These are phyloP conservation scores for Stereocaulon alpinum DNA, from an alignment of 495 filamentous ascomycete genomes.

Conservation along the genomic window DNA sequence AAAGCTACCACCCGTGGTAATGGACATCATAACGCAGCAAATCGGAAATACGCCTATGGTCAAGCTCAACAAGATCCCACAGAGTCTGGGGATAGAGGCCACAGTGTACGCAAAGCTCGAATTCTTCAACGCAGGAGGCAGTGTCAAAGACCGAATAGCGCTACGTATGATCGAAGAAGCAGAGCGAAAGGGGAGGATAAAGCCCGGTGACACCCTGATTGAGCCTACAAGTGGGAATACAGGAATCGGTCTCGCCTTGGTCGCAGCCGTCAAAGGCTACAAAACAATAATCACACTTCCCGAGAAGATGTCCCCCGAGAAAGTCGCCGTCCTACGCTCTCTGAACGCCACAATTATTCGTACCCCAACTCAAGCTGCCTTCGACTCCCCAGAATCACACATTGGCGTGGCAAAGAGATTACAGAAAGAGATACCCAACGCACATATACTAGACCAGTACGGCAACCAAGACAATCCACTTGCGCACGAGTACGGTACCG, in stretches of 20 bases:
- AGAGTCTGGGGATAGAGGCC: slow-evolving; percentile 76
- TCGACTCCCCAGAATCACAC: slow-evolving; percentile 87
- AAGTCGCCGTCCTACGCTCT: slow-evolving; percentile 85
- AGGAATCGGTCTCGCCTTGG: slow-evolving; percentile 89
- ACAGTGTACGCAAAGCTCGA: slow-evolving; percentile 93
- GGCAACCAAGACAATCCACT: slow-evolving; percentile 82
- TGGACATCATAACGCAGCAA: slow-evolving; percentile 51
- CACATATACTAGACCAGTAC: slow-evolving; percentile 96
- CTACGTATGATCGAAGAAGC: slow-evolving; percentile 96
- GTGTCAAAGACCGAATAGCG: slow-evolving; percentile 95
- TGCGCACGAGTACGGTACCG: slow-evolving; percentile 90
- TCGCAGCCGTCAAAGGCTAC: slow-evolving; percentile 89
- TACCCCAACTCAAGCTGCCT: slow-evolving; percentile 92
- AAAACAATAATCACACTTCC: slow-evolving; percentile 97
- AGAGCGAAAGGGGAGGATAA: slow-evolving; percentile 82
- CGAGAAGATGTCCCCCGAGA: slow-evolving; percentile 99
- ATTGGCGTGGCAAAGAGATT: slow-evolving; percentile 88
- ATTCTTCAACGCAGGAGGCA: slow-evolving; percentile 94
- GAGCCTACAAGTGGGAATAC: slow-evolving; percentile 98
- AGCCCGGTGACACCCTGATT: slow-evolving; percentile 92
- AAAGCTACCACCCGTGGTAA: slow-evolving; percentile 44
- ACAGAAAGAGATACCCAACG: slow-evolving; percentile 91
- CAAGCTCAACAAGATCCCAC: slow-evolving; percentile 80
- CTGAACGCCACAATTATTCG: slow-evolving; percentile 95
- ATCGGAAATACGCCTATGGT: slow-evolving; percentile 96